Evolutionary conservation across 257 asterid species (phyloP).

Genomic region (Gynochthodes officinalis): DNA sequence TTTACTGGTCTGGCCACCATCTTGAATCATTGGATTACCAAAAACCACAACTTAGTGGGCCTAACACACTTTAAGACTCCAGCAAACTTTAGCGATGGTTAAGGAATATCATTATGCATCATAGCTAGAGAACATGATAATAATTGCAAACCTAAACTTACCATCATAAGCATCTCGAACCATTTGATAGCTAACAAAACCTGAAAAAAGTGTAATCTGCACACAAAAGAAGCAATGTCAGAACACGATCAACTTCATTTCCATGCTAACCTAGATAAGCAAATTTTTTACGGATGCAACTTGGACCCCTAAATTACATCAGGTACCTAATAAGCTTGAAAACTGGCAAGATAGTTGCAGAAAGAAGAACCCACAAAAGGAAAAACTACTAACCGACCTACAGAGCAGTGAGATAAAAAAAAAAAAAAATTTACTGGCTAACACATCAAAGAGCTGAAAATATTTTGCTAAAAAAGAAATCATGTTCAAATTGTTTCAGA

Average conservation of each 20-base stretch:
- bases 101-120: background rate
- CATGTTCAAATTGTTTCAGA: constrained; percentile 17
- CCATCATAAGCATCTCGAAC: constrained; percentile 98
- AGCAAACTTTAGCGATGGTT: background rate
- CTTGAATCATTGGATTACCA: background rate
- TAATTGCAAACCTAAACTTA: constrained; percentile 29
- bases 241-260: constrained; percentile 17
- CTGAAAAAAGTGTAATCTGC: constrained; percentile 94
- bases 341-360: background rate
- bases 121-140: background rate
- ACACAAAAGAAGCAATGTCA: constrained; percentile 17
- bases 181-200: constrained; percentile 97
- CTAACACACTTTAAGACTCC: background rate
- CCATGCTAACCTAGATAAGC: background rate
- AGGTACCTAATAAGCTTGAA: constrained; percentile 1
- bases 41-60: background rate
- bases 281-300: background rate
- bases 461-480: background rate
- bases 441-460: background rate
- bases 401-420: background rate
- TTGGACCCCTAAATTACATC: background rate
- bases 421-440: background rate
- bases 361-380: background rate
- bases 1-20: background rate
- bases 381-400: background rate